Evolutionary conservation across 495 filamentous ascomycete species (phyloP).

Genomic region (Tuber melanosporum): DNA sequence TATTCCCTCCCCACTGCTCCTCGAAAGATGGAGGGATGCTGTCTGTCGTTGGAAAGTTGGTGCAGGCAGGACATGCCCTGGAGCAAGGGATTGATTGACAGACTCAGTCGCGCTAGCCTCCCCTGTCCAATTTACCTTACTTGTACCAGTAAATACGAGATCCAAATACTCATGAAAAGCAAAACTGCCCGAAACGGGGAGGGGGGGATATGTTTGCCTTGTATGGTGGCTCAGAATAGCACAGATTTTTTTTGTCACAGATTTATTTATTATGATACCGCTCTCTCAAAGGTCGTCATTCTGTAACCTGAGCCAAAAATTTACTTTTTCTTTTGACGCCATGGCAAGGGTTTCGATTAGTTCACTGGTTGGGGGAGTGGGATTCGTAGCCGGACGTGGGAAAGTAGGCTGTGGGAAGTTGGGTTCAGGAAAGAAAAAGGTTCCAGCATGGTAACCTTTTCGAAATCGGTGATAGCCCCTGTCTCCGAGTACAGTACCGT

Average conservation of each 20-base stretch:
- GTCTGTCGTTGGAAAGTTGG: background rate
- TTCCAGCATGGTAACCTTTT: too few species aligned
- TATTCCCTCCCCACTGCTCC: background rate
- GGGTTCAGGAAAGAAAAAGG: too few species aligned
- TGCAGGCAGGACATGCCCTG: background rate
- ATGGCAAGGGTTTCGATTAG: too few species aligned
- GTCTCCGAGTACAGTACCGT: background rate
- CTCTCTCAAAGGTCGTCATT: background rate
- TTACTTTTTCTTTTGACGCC: background rate
- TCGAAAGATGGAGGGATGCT: background rate
- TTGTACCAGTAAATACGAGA: background rate
- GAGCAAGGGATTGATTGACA: background rate
- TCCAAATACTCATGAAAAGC: background rate
- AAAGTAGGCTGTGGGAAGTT: too few species aligned
- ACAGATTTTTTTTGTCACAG: background rate
- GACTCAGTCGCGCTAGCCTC: background rate
- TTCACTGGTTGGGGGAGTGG: too few species aligned
- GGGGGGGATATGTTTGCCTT: background rate
- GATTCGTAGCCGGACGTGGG: too few species aligned
- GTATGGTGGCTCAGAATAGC: background rate
- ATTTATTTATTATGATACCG: background rate
- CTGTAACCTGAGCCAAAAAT: background rate
- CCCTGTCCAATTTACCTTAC: background rate
- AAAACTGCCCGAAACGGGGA: background rate
- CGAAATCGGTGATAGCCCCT: background rate